phyloP scores from a whole-genome alignment of 1,139 yeast species.

The Sporopachydermia cereana region DNA sequence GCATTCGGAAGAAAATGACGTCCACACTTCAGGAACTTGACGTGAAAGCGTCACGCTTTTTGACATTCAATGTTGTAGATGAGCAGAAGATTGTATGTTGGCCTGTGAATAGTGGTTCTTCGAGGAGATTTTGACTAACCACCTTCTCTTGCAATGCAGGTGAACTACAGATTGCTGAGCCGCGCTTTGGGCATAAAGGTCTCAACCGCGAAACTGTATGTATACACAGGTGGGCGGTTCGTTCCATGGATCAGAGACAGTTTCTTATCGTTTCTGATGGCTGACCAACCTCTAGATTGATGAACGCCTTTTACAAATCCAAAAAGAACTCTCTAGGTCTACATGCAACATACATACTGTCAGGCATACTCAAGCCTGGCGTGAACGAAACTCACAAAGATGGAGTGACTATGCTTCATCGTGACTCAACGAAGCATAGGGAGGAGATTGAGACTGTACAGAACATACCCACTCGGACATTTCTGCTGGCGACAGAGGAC shows the following conservation, averaged over 20 bases:
- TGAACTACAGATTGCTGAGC: slow-evolving; percentile 1
- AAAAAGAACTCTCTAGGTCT: not conserved
- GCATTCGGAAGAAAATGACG: too few relatives aligned
- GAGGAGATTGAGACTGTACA: not conserved
- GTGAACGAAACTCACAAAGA: not conserved
- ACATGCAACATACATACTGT: not conserved
- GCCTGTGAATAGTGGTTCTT: not conserved
- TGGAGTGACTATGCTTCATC: not conserved
- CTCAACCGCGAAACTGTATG: not conserved
- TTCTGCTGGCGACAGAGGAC: not conserved
- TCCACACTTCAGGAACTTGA: not conserved
- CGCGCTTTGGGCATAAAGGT: not conserved
- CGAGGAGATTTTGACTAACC: not conserved
- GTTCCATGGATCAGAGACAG: not conserved
- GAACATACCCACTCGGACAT: not conserved
- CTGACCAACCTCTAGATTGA: too few relatives aligned
- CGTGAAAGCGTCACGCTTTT: slow-evolving; percentile 1
- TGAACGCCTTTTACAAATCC: not conserved
- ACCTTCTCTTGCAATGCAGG: not conserved
- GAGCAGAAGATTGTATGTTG: not conserved
- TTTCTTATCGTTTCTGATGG: too few relatives aligned
- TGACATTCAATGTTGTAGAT: slow-evolving; percentile 4
- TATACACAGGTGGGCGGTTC: not conserved
- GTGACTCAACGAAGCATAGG: not conserved
- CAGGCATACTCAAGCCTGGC: not conserved